Evolutionary conservation across 768 basidiomycete species (phyloP), one percentile per base, ranked within the genome.

Genomic region (Ramaria rubella): DNA sequence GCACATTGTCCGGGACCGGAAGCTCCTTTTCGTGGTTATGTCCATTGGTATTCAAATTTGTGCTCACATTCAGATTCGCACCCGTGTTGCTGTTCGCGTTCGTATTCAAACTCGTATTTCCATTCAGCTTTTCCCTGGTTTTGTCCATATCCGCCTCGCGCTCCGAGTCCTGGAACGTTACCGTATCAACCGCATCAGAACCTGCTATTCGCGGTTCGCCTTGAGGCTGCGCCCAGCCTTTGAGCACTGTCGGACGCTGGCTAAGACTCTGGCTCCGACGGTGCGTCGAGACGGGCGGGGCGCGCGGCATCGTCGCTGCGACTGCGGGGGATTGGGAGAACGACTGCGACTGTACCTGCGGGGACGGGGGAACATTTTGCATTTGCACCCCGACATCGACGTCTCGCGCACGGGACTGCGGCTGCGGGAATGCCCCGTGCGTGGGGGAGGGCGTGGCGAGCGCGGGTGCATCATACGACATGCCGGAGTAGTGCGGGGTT

Each of bases 251-350:
- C 11, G 87, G 90, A 19, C 88, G 72, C 65, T 90, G 87, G 62
- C 85, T 88, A 69, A 93, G 77, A 64, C 87, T 89, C 67, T 92
- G 90, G 59, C 87, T 91, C 53, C 90, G 76, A 52, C 85, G 77
- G 69, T 94, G 91, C 5, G 85, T 87, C 29, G 85, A 84, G 4
- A 84, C 86, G 7, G 86, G 81, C 2, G 90, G 90, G 1, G 86
- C 82, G 33, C 86, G 77, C 0, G 86, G 87, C 55, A 81, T 48
- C 43, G 79, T 53, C 67, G 68, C 70, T 55, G 72, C 69, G 8
- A 69, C 68, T 49, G 68, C 70, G 31, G 68, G 59, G 40, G 52
- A 49, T 31, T 60, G 19, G 29, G 56, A 55, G 26, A 46, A 21
- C 45, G 6, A 55, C 34, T 19, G 67, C 57, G 31, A 75, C 75